A percentile compares a stretch with the other conserved stretches of the same genome.
Conservation (phyloP, 2,329 filamentous ascomycete genomes). For the Arachnopeziza araneosa region DNA sequence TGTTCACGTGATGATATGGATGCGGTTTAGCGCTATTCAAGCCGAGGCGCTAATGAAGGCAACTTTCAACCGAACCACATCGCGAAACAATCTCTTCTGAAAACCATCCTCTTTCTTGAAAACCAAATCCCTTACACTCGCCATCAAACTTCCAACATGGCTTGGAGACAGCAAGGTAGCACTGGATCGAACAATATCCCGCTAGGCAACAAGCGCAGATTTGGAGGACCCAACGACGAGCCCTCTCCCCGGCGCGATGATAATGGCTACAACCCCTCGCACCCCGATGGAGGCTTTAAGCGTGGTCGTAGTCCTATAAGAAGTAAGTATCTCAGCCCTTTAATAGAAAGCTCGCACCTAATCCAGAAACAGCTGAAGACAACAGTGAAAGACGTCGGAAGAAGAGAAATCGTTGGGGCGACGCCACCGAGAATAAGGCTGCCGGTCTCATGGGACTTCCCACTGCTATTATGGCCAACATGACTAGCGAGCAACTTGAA, state of each 20-base stretch:
- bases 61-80: not conserved
- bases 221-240: slow-evolving; percentile 52
- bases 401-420: slow-evolving; percentile 98
- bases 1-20: not conserved
- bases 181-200: slow-evolving; percentile 99
- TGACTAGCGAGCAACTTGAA: slow-evolving; percentile 97
- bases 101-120: not conserved
- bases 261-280: slow-evolving; percentile 21
- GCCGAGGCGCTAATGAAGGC: not conserved
- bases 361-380: slow-evolving; percentile 24
- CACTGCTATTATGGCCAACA: slow-evolving; percentile 92
- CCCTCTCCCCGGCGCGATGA: slow-evolving; percentile 31
- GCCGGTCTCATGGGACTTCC: slow-evolving; percentile 96
- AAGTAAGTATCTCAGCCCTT: slow-evolving; percentile 44
- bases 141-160: slow-evolving; percentile 41
- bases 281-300: slow-evolving; percentile 48
- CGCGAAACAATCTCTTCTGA: not conserved
- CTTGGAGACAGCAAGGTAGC: slow-evolving; percentile 73
- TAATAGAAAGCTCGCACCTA: not conserved
- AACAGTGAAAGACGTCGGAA: slow-evolving; percentile 87
- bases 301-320: slow-evolving; percentile 89
- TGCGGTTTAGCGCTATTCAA: not conserved
- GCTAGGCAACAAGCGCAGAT: slow-evolving; percentile 76
- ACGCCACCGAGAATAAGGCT: slow-evolving; percentile 96
- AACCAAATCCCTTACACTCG: not conserved